Evolutionary conservation across 2,329 filamentous ascomycete genomes (phyloP).

Genomic region (Epichloe uncinata): DNA sequence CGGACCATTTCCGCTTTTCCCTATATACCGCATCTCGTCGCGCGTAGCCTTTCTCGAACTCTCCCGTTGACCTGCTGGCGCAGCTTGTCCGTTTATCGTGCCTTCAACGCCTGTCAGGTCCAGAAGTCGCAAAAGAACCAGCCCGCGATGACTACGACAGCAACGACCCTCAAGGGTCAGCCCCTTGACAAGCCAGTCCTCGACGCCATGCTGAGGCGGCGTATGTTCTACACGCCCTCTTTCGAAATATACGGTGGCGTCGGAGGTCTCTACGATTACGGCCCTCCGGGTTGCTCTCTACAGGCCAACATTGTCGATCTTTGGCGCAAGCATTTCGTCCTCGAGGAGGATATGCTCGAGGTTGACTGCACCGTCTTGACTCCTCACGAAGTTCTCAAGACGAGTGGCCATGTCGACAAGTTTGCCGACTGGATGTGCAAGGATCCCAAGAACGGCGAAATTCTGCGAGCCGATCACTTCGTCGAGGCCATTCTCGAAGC

Average conservation of each 20-base stretch:
- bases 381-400: conserved; percentile 87
- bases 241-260: conserved; percentile 94
- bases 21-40: conserved; percentile 3
- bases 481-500: conserved; percentile 88
- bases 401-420: conserved; percentile 91
- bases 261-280: conserved; percentile 84
- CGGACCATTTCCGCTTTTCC: conserved; percentile 6
- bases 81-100: conserved; percentile 17
- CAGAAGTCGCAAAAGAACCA: conserved; percentile 14
- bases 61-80: conserved; percentile 12
- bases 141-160: conserved; percentile 32
- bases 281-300: conserved; percentile 73
- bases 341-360: conserved; percentile 91
- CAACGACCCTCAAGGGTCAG: conserved; percentile 77
- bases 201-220: conserved; percentile 75
- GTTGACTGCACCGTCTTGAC: conserved; percentile 91
- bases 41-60: conserved; percentile 8
- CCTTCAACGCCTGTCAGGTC: conserved; percentile 17
- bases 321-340: conserved; percentile 87
- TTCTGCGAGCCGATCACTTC: conserved; percentile 89
- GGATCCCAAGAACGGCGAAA: conserved; percentile 94
- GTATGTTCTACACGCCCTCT: conserved; percentile 87
- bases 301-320: conserved; percentile 78
- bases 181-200: conserved; percentile 71
- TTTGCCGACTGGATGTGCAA: conserved; percentile 99